Percentiles rank a stretch among this genome's conserved stretches.
These are phyloP conservation scores for Oryza punctata DNA, from an alignment of 176 grass and related monocot genomes.

Conservation along the genomic window DNA sequence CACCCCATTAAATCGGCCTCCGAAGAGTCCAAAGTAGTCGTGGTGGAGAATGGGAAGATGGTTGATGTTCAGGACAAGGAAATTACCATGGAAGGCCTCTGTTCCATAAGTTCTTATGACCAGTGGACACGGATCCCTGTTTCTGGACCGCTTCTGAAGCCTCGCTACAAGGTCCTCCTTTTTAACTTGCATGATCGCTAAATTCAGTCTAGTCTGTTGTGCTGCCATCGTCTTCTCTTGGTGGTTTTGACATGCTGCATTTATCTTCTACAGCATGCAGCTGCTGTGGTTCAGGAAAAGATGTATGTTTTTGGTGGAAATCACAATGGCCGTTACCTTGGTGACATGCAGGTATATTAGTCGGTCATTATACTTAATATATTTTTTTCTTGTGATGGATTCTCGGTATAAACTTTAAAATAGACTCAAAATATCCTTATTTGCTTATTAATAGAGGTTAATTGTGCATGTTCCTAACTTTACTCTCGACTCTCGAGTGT, in stretches of 20 bases:
- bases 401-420: background rate
- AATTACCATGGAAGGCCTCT: conserved; percentile 77
- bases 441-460: background rate
- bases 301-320: conserved; percentile 98
- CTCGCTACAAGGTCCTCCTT: conserved; percentile 72
- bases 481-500: background rate
- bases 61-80: conserved; percentile 83
- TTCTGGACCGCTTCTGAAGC: conserved; percentile 61
- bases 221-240: conserved; percentile 3
- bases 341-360: conserved; percentile 68
- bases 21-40: conserved; percentile 54
- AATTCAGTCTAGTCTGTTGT: background rate
- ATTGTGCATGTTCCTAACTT: background rate
- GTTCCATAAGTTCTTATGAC: conserved; percentile 62
- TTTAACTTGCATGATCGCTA: background rate
- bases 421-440: background rate
- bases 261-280: conserved; percentile 70
- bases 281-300: conserved; percentile 77
- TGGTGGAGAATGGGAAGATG: conserved; percentile 59
- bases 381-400: background rate
- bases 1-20: conserved; percentile 30
- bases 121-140: conserved; percentile 67
- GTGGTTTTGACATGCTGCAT: background rate
- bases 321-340: conserved; percentile 90
- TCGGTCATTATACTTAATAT: background rate